These are phyloP conservation scores for Penicillium decumbens DNA, from an alignment of 2,329 filamentous ascomycete species.

Conservation along the genomic window DNA sequence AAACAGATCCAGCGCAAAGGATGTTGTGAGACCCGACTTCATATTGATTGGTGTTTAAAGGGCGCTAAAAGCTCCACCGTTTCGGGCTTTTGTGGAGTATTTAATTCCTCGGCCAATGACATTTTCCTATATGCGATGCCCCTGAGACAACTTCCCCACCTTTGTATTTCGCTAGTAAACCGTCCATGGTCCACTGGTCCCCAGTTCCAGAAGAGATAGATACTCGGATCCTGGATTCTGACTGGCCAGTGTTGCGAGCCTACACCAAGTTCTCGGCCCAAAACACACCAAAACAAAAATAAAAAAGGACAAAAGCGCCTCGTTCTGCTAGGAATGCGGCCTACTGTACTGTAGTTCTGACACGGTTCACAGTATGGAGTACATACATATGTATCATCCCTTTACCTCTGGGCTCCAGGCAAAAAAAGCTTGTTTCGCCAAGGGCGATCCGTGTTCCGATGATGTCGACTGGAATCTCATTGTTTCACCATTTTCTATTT, in stretches of 20 bases:
- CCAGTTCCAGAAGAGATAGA: neutral
- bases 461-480: constrained; percentile 10
- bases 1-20: neutral
- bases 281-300: neutral
- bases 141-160: constrained; percentile 3
- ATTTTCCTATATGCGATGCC: neutral
- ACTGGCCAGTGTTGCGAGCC: constrained; percentile 2
- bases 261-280: neutral
- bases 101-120: constrained; percentile 4
- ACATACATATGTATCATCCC: no score
- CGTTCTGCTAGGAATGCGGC: neutral
- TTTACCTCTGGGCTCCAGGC: no score
- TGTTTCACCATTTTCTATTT: constrained; percentile 2
- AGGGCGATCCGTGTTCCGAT: constrained; percentile 11
- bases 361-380: neutral
- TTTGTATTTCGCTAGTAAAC: constrained; percentile 1
- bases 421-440: constrained; percentile 19
- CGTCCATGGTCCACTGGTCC: neutral
- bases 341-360: no score
- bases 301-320: neutral
- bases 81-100: constrained; percentile 3
- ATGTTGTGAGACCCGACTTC: constrained; percentile 5
- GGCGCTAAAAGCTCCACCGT: constrained; percentile 3
- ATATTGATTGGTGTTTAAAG: constrained; percentile 6
- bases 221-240: neutral